phyloP scores from a whole-genome alignment of 306 rosid species.

The Echinosophora koreensis region DNA sequence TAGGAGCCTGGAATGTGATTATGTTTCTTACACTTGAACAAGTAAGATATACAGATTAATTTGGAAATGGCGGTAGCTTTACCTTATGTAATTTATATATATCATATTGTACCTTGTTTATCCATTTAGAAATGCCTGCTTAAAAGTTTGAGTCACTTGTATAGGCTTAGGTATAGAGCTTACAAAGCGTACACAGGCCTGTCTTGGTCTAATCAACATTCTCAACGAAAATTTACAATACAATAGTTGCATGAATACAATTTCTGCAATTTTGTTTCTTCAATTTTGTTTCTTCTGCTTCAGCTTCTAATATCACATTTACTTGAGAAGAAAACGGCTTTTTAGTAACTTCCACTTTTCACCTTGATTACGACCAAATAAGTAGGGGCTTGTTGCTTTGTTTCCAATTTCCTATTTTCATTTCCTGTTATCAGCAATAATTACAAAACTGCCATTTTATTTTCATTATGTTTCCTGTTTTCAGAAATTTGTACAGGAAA shows the following conservation, averaged over 20 bases:
- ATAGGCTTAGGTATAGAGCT: slow-evolving; percentile 1
- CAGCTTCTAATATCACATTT: slow-evolving; percentile 18
- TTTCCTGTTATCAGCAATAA: too few species aligned
- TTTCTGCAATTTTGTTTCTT: not conserved
- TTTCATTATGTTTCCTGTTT: too few species aligned
- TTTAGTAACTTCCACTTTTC: slow-evolving; percentile 21
- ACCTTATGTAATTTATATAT: slow-evolving; percentile 24
- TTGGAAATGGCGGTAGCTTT: not conserved
- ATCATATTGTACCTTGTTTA: slow-evolving; percentile 1
- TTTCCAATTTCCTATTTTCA: too few species aligned
- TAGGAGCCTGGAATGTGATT: slow-evolving; percentile 86
- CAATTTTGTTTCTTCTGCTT: slow-evolving; percentile 8
- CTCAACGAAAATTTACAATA: not conserved
- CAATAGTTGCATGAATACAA: slow-evolving; percentile 22
- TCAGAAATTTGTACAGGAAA: too few species aligned
- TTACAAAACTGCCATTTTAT: too few species aligned
- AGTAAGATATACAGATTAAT: slow-evolving; percentile 62
- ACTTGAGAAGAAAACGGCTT: slow-evolving; percentile 16
- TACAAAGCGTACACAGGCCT: not conserved
- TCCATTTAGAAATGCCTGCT: slow-evolving; percentile 22
- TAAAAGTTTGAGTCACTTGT: slow-evolving; percentile 25
- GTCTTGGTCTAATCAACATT: slow-evolving; percentile 25
- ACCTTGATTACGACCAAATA: slow-evolving; percentile 15
- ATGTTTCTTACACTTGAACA: slow-evolving; percentile 94
- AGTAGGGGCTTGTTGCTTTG: too few species aligned